Base-by-base conservation (phyloP, 495 filamentous ascomycete species). In the Neurospora pannonica region DNA sequence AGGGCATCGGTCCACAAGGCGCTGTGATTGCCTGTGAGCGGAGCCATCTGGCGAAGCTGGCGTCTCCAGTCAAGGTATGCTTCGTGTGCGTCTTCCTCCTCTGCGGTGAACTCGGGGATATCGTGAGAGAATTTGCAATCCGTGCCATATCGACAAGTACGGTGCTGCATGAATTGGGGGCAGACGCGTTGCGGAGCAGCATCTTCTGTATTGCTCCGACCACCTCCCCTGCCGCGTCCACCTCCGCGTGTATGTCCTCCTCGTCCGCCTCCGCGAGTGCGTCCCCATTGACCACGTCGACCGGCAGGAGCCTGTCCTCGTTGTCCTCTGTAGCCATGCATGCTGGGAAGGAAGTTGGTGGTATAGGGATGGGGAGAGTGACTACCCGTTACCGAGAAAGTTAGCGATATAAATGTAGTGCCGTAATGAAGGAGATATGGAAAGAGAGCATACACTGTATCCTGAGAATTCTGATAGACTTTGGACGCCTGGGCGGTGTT, bases 11-110 rank as follows among this genome's bases (percentile, higher is more conserved):
- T 31, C 75, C 75, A 76, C 11, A 43, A 3, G 2, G 42, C 31
- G 34, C 34, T 15, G 7, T 38, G 19, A 11, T n/a, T 40, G 0
- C 21, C 39, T 19, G 4, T 0, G n/a, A 17, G 31, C 37, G 6
- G 2, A 43, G 8, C 9, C 0, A 1, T 13, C 19, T 69, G 62
- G n/a, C 71, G 60, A 40, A 75, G 15, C 19, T 60, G 67, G 17
- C 74, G 67, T 38, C n/a, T 71, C 43, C 73, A 73, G 46, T 75
- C 74, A 17, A 43, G 4, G 28, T 75, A 75, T 17, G 70, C 38
- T 28, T 73, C 43, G 31, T 39, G 40, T 8, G 24, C 34, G 24
- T 36, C 17, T 10, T 36, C 15, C 34, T 21, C 46, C 36, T 67
- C 71, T 21, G 31, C 21, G 36, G 70, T 71, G 21, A 38, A 34